Base-by-base conservation (phyloP, 139 green algal species). In the Pedinophyceae sp. region DNA sequence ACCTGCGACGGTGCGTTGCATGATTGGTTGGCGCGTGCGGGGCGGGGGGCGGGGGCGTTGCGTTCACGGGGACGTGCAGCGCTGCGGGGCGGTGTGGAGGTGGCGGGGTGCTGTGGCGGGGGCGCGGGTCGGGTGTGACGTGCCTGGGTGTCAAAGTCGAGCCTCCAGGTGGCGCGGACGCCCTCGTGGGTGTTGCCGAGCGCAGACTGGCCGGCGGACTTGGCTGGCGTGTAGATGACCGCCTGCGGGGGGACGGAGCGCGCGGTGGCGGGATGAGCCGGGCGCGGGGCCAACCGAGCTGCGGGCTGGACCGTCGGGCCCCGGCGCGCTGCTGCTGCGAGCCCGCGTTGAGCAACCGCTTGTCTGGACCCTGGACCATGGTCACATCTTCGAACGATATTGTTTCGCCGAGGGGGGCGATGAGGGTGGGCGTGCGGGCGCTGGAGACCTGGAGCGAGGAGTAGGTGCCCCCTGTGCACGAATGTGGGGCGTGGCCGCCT, bases 141-240 rank as follows among this genome's bases (percentile, higher is more conserved):
- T 17, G 50, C 39, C 29, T 69, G 30, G 15, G 60, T 74, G 7
- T 84, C 70, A 26, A 93, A 83, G 27, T 74, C 61, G 30, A 94
- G 83, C 40, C 66, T 79, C 85, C 85, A 94, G 1, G 61, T 54
- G 13, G 77, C 77, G 0, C 57, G 59, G n/a, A 60, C 70, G 29
- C 65, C 69, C 27, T 62, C 43, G 15, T 46, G 30, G 2, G 82
- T 85, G 46, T 80, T 75, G 0, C 52, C 74, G 19, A 72, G n/a
- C 0, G 83, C 84, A 48, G 80, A 73, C 65, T 91, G 81, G 3
- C 55, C 68, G 2, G 81, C 57, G 26, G 67, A 79, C 41, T 76
- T 70, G 1, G 79, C 65, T 16, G 81, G 74, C 0, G 55, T 30
- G 58, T 74, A 89, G 39, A 93, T 88, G 51, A 60, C 60, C 4